phyloP scores from a whole-genome alignment of 2,329 filamentous ascomycete species.

The Colletotrichum sp. region DNA sequence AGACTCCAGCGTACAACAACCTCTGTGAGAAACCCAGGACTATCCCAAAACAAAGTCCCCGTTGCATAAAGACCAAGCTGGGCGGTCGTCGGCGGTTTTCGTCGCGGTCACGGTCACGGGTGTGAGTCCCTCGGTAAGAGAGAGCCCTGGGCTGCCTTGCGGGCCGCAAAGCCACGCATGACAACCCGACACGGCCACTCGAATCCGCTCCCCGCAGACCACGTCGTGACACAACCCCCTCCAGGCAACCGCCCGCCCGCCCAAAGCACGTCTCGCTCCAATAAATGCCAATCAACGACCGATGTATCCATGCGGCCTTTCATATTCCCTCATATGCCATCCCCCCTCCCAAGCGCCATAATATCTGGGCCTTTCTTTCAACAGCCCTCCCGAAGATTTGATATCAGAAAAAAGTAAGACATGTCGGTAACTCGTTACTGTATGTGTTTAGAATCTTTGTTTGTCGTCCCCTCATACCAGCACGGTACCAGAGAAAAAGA shows the following conservation, averaged over 20 bases:
- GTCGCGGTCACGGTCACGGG: background rate
- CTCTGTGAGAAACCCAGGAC: constrained; percentile 16
- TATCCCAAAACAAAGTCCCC: constrained; percentile 12
- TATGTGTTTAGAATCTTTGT: constrained; percentile 16
- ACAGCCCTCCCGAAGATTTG: constrained; percentile 14
- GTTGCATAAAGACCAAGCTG: background rate
- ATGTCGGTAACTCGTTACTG: constrained; percentile 22
- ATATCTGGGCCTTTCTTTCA: background rate
- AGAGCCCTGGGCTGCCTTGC: background rate
- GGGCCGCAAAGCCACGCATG: background rate
- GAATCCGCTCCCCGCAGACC: background rate
- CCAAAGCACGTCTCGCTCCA: constrained; percentile 17
- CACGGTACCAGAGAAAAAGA: constrained; percentile 17
- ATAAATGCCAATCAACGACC: constrained; percentile 18
- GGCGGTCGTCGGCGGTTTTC: background rate
- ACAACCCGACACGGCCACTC: background rate
- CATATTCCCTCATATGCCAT: background rate
- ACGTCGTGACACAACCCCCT: background rate
- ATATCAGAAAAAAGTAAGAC: constrained; percentile 19
- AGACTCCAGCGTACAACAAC: constrained; percentile 21
- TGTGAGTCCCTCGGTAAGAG: background rate
- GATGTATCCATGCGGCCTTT: background rate
- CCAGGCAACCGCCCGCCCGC: background rate
- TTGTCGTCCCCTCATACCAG: constrained; percentile 10
- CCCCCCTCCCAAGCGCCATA: constrained; percentile 5